Conservation (phyloP, 768 basidiomycete genomes). For the Trichaptum fuscoviolaceum region DNA sequence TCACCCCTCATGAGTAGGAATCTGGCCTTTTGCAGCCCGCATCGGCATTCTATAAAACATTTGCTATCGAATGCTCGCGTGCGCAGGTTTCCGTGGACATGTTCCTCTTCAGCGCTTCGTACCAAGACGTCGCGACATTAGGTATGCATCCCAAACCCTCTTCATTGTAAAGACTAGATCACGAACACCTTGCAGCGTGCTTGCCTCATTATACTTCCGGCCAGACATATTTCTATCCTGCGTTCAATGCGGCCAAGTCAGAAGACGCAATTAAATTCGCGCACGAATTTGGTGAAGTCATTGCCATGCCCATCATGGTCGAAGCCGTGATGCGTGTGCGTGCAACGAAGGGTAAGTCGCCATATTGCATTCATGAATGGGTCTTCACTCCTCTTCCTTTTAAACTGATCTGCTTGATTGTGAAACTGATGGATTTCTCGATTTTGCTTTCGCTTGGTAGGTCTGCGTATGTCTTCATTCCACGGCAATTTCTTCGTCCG, state of each 20-base stretch:
- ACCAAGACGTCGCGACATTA: constrained; percentile 93
- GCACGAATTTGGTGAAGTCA: constrained; percentile 90
- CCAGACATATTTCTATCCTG: constrained; percentile 97
- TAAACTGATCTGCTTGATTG: constrained; percentile 1
- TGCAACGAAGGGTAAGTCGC: constrained; percentile 77
- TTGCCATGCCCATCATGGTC: constrained; percentile 92
- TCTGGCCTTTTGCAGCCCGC: constrained; percentile 90
- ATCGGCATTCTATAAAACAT: constrained; percentile 94
- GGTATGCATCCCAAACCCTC: constrained; percentile 38
- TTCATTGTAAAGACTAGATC: constrained; percentile 7
- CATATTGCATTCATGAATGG: neutral
- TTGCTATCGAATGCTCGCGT: constrained; percentile 96
- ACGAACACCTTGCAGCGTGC: constrained; percentile 47
- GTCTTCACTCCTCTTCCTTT: neutral
- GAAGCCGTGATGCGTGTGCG: constrained; percentile 98
- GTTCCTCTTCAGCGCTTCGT: constrained; percentile 93
- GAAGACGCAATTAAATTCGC: constrained; percentile 99
- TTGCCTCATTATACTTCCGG: constrained; percentile 97
- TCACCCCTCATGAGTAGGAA: constrained; percentile 47
- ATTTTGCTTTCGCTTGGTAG: constrained; percentile 28
- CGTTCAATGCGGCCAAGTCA: constrained; percentile 89
- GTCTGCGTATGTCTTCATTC: constrained; percentile 94
- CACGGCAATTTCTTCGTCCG: constrained; percentile 99
- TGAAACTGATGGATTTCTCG: constrained; percentile 4
- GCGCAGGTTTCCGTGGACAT: constrained; percentile 98